Conservation (phyloP, 2,329 filamentous ascomycete species). For the Neonectria neomacrospora region DNA sequence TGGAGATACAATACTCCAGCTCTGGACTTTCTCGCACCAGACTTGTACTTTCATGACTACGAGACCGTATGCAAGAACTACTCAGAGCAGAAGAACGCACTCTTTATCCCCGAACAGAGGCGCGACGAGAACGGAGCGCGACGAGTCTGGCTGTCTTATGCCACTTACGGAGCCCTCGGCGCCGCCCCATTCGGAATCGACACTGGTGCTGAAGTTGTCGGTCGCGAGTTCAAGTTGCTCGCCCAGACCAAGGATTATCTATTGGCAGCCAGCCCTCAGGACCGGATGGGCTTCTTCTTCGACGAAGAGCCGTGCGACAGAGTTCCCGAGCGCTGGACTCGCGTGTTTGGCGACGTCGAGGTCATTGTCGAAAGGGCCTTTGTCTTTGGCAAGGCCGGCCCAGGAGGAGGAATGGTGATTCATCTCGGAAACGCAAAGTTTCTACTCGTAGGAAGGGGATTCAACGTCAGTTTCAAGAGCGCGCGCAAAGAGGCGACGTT, state of each 20-base stretch:
- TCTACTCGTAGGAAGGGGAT: conserved; percentile 51
- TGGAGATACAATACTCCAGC: conserved; percentile 54
- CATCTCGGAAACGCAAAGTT: conserved; percentile 51
- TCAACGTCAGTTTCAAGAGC: conserved; percentile 51
- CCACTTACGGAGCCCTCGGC: conserved; percentile 53
- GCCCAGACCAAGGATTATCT: conserved; percentile 43
- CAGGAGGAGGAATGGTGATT: conserved; percentile 53
- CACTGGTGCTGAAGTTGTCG: conserved; percentile 46
- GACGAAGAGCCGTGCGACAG: conserved; percentile 46
- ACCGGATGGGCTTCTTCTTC: conserved; percentile 53
- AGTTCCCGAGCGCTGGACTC: conserved; percentile 41
- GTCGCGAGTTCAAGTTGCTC: conserved; percentile 48
- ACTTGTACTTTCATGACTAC: conserved; percentile 62
- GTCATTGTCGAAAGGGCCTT: conserved; percentile 53
- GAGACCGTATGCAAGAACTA: conserved; percentile 56
- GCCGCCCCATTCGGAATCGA: conserved; percentile 55
- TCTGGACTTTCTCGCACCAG: conserved; percentile 59
- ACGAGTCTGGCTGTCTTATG: conserved; percentile 55
- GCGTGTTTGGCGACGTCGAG: conserved; percentile 48
- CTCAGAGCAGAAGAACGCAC: conserved; percentile 54
- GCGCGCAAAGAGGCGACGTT: conserved; percentile 48
- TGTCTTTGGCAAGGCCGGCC: conserved; percentile 53
- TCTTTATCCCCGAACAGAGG: conserved; percentile 65
- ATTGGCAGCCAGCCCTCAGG: conserved; percentile 44
- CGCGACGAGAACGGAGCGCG: conserved; percentile 58